Evolutionary conservation across 257 asterid genomes (phyloP).

Genomic region (Solanum clarkiae): DNA sequence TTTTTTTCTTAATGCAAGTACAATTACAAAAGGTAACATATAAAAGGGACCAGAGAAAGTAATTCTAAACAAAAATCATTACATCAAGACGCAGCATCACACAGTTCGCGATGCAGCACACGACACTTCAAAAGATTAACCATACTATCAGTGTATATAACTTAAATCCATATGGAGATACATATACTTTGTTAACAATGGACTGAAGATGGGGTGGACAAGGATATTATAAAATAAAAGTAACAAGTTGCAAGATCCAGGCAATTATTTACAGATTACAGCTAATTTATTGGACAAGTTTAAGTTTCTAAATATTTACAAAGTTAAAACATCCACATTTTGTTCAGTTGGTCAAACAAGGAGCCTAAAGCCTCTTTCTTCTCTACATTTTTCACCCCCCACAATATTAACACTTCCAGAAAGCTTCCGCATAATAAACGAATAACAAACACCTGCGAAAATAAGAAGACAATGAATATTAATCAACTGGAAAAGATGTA

Average conservation of each 20-base stretch:
- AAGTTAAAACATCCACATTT: slow-evolving; percentile 1
- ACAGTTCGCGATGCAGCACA: background rate
- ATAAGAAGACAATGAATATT: background rate
- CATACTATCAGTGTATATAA: background rate
- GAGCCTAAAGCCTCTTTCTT: background rate
- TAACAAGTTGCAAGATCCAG: background rate
- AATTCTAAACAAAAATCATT: background rate
- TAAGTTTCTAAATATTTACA: slow-evolving; percentile 23
- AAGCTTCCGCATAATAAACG: slow-evolving; percentile 16
- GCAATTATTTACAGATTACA: slow-evolving; percentile 19
- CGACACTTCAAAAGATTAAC: background rate
- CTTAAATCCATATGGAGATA: background rate
- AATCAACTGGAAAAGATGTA: background rate
- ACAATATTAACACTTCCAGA: slow-evolving; percentile 4
- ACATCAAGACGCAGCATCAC: background rate
- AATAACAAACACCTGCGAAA: slow-evolving; percentile 36
- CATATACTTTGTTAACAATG: background rate
- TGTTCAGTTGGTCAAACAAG: background rate
- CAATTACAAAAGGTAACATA: no score
- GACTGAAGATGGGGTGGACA: background rate
- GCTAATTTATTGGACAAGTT: slow-evolving; percentile 6
- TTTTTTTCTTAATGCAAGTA: no score
- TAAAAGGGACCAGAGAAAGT: background rate
- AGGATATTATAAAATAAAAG: background rate
- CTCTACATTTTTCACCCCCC: slow-evolving; percentile 2